Evolutionary conservation across 306 rosid genomes (phyloP).

Genomic region (Arachis hypogaea): DNA sequence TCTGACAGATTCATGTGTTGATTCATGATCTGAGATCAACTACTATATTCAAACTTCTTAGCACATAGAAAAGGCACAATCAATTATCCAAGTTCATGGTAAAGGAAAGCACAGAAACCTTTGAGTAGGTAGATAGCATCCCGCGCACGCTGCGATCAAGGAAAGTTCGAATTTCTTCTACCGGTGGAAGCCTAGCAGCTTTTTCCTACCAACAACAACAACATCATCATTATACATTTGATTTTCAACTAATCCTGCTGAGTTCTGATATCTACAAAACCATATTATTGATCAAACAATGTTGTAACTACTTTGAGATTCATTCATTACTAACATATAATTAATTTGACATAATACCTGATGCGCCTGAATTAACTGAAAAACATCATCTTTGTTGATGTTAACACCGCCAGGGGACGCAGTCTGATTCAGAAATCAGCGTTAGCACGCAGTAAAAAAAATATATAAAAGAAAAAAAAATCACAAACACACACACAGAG

Average conservation of each 20-base stretch:
- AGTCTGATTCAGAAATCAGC: conserved; percentile 49
- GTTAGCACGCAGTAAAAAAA: background rate
- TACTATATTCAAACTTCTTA: background rate
- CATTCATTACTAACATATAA: background rate
- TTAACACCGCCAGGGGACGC: conserved; percentile 56
- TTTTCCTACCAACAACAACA: conserved; percentile 63
- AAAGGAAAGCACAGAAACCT: conserved; percentile 52
- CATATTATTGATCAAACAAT: background rate
- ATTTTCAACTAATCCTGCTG: background rate
- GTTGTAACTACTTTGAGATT: conserved; percentile 10
- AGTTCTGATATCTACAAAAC: background rate
- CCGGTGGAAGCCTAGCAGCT: conserved; percentile 77
- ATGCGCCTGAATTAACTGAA: conserved; percentile 77
- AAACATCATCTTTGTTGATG: conserved; percentile 49
- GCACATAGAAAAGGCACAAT: background rate
- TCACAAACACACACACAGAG: too few relatives aligned
- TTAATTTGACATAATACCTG: conserved; percentile 56
- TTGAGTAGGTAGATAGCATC: conserved; percentile 79
- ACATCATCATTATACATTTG: conserved; percentile 9
- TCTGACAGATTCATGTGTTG: background rate
- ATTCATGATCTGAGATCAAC: conserved; percentile 9
- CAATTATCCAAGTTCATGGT: conserved; percentile 7
- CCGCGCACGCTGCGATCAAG: conserved; percentile 78
- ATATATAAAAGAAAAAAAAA: too few relatives aligned
- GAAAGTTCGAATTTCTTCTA: conserved; percentile 77